Base-by-base conservation (phyloP, 1,139 yeast species). In the Protomyces gravidus region DNA sequence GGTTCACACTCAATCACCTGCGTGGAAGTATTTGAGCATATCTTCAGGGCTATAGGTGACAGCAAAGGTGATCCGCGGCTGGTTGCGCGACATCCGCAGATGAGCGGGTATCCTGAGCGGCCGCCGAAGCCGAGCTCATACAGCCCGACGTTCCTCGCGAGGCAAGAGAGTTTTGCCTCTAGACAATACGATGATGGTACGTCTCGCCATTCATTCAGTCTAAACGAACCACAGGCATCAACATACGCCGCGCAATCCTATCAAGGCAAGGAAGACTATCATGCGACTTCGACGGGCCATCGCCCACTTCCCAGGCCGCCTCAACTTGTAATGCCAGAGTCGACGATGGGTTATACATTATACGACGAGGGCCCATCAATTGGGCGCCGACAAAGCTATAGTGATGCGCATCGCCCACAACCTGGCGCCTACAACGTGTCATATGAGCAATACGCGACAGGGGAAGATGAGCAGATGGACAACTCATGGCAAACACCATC, bases 81-180 rank as follows among this genome's bases (percentile, higher is more conserved):
- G n/a, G n/a, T n/a, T n/a, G n/a, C n/a, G n/a, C n/a, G n/a, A n/a
- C n/a, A n/a, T n/a, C n/a, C n/a, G n/a, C n/a, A n/a, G 25, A 36
- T 36, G 42, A 36, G 42, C 42, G 21, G 23, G 9, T 36, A 36
- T 17, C 42, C 42, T 19, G 23, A 36, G 17, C 23, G 47, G 5
- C 58, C 58, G 5, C 39, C 46, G 17, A 53, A 53, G 27, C 58
- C 58, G 11, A 50, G 51, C 15, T 53, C 58, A 2, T 53, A 53
- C 19, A 53, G 58, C 26, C 58, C 58, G 25, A 25, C 58, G 5
- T 53, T 53, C 26, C 36, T 53, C 5, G 45, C 50, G 17, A 36
- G 49, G 32, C 50, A 27, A 7, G 45, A 13, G 6, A 32, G 45
- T 17, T 40, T 40, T 50, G 27, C 32, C 13, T 28, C 32, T 9